phyloP scores from a whole-genome alignment of 2,329 filamentous ascomycete species.

The Colletotrichum ledebouriae region DNA sequence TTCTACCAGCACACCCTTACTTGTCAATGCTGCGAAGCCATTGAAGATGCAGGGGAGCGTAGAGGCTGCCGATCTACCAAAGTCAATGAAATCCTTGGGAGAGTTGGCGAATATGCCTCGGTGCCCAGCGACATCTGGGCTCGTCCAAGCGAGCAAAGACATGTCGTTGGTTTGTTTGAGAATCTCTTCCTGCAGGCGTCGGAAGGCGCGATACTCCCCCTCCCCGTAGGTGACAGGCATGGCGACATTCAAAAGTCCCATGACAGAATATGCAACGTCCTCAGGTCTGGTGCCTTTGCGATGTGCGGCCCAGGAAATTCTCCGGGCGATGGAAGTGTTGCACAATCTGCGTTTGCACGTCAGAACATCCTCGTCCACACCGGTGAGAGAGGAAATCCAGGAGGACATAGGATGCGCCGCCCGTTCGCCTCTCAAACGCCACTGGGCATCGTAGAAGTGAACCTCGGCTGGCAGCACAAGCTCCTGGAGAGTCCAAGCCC shows the following conservation, averaged over 20 bases:
- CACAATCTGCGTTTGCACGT: too few relatives aligned
- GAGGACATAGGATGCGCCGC: background rate
- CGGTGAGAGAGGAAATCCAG: background rate
- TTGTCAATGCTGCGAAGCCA: background rate
- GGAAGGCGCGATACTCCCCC: conserved; percentile 2
- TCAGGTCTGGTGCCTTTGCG: background rate
- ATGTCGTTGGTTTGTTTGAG: conserved; percentile 6
- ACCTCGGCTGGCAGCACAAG: background rate
- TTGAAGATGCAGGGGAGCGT: background rate
- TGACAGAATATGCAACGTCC: conserved; percentile 11
- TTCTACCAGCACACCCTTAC: background rate
- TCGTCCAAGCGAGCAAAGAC: conserved; percentile 20
- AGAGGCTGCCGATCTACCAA: background rate
- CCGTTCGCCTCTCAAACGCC: background rate
- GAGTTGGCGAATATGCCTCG: conserved; percentile 14
- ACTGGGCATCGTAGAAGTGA: conserved; percentile 19
- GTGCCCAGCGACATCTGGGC: background rate
- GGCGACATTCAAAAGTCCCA: conserved; percentile 16
- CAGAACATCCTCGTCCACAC: conserved; percentile 3
- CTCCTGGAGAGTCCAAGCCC: conserved; percentile 24
- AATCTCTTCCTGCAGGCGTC: conserved; percentile 19
- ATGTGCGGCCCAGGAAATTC: conserved; percentile 24
- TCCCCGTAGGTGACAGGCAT: conserved; percentile 23
- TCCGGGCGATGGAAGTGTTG: background rate
- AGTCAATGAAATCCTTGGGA: background rate